A percentile compares a stretch with the other conserved stretches of the same genome.
Conservation (phyloP, 2,329 filamentous ascomycete genomes). For the Ascochyta rabiei region DNA sequence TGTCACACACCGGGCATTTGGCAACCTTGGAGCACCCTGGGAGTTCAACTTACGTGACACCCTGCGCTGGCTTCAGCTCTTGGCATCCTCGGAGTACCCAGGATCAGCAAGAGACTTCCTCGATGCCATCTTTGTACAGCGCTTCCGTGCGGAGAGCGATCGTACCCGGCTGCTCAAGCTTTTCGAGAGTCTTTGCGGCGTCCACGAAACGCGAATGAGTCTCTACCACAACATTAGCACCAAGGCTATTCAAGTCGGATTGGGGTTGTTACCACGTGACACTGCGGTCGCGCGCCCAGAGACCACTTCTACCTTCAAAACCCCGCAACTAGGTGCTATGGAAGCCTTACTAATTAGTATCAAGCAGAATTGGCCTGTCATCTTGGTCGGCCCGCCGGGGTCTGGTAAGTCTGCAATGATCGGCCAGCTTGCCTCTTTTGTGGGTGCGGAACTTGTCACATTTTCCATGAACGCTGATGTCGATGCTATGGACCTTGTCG, state of each 20-base stretch:
- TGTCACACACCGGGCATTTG: conserved; percentile 60
- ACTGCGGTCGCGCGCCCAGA: conserved; percentile 34
- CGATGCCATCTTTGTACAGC: conserved; percentile 80
- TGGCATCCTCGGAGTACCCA: conserved; percentile 63
- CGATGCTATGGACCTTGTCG: conserved; percentile 95
- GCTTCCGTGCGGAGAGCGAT: conserved; percentile 79
- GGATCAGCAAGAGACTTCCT: conserved; percentile 74
- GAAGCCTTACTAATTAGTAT: conserved; percentile 89
- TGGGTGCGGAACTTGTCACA: conserved; percentile 76
- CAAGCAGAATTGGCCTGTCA: conserved; percentile 84
- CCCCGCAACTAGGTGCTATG: conserved; percentile 70
- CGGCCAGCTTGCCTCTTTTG: conserved; percentile 77
- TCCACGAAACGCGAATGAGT: conserved; percentile 39
- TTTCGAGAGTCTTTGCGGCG: conserved; percentile 69
- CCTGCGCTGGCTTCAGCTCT: conserved; percentile 81
- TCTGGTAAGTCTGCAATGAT: conserved; percentile 85
- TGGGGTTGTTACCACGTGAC: conserved; percentile 72
- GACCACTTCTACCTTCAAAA: conserved; percentile 24
- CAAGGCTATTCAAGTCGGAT: conserved; percentile 75
- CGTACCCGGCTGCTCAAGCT: conserved; percentile 68
- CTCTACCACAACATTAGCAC: conserved; percentile 75
- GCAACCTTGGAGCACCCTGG: conserved; percentile 76
- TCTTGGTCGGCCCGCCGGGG: conserved; percentile 83
- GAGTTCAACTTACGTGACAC: conserved; percentile 94
- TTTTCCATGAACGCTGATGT: conserved; percentile 94